phyloP scores from a whole-genome alignment of 169 alveolate genomes.

The Cryptosporidium parvum region DNA sequence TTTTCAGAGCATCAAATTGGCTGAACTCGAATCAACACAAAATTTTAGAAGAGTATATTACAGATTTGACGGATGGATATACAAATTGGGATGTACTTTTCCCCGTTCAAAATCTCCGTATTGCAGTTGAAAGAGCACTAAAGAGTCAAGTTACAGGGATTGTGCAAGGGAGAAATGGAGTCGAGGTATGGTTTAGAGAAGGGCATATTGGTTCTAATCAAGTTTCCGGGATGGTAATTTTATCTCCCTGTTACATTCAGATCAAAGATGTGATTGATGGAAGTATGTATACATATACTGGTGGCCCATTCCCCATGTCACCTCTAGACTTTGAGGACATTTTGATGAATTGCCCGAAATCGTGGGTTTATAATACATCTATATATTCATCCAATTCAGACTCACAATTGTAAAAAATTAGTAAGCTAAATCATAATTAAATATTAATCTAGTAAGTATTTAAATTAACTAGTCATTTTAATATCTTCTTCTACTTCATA shows the following conservation, averaged over 20 bases:
- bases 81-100: conserved; percentile 62
- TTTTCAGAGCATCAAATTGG: conserved; percentile 56
- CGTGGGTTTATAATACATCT: conserved; percentile 57
- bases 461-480: neutral
- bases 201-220: conserved; percentile 58
- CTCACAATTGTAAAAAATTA: neutral
- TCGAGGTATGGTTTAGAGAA: conserved; percentile 71
- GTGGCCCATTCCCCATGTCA: conserved; percentile 69
- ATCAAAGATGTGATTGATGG: conserved; percentile 76
- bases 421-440: neutral
- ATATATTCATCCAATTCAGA: conserved; percentile 29
- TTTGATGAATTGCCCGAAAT: conserved; percentile 62
- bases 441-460: neutral
- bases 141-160: conserved; percentile 73
- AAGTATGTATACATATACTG: conserved; percentile 70
- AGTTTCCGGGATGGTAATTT: conserved; percentile 71
- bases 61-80: conserved; percentile 74
- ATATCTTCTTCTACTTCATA: conserved; percentile 73
- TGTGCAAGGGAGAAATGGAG: conserved; percentile 52
- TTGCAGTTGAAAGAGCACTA: conserved; percentile 67
- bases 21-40: conserved; percentile 21
- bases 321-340: conserved; percentile 63
- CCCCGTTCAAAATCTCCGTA: conserved; percentile 46
- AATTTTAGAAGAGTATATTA: conserved; percentile 35
- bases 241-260: conserved; percentile 61